These are phyloP conservation scores for Atkinsonella hypoxylon DNA, from an alignment of 2,329 filamentous ascomycete species.

Conservation along the genomic window DNA sequence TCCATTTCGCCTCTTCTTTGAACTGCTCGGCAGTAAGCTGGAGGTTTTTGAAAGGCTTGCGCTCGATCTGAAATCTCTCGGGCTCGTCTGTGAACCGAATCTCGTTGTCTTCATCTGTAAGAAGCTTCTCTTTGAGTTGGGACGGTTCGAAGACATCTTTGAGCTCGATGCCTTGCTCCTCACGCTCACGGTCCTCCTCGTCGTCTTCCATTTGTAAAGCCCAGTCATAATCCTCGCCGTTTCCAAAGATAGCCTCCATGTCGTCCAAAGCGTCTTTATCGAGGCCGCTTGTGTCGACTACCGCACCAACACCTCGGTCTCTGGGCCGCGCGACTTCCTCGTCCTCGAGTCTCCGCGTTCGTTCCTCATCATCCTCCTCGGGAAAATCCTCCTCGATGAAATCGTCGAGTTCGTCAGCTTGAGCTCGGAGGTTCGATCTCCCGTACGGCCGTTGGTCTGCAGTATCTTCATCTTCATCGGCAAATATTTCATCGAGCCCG, in stretches of 20 bases:
- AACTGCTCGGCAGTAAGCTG: slow-evolving; percentile 75
- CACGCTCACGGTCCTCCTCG: slow-evolving; percentile 64
- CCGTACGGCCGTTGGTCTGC: slow-evolving; percentile 40
- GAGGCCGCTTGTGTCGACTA: slow-evolving; percentile 70
- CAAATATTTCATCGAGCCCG: slow-evolving; percentile 86
- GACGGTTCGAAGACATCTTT: slow-evolving; percentile 98
- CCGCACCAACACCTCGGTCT: slow-evolving; percentile 54
- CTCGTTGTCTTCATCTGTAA: slow-evolving; percentile 88
- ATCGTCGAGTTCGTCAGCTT: slow-evolving; percentile 75
- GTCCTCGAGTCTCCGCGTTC: slow-evolving; percentile 67
- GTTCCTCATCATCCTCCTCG: slow-evolving; percentile 74
- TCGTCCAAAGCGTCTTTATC: slow-evolving; percentile 91
- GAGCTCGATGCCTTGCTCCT: slow-evolving; percentile 77
- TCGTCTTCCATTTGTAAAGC: slow-evolving; percentile 81
- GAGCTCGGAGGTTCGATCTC: slow-evolving; percentile 42
- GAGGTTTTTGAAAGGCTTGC: slow-evolving; percentile 76
- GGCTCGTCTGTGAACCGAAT: slow-evolving; percentile 85
- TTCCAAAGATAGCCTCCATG: slow-evolving; percentile 91
- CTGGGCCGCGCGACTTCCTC: slow-evolving; percentile 76
- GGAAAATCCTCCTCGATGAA: slow-evolving; percentile 97
- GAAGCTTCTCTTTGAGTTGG: slow-evolving; percentile 82
- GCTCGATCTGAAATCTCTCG: slow-evolving; percentile 85
- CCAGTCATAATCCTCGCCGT: slow-evolving; percentile 93
- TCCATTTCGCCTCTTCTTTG: slow-evolving; percentile 84
- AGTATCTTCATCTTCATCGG: slow-evolving; percentile 78